Conservation (phyloP, 257 asterid genomes). For the Perilla frutescens region DNA sequence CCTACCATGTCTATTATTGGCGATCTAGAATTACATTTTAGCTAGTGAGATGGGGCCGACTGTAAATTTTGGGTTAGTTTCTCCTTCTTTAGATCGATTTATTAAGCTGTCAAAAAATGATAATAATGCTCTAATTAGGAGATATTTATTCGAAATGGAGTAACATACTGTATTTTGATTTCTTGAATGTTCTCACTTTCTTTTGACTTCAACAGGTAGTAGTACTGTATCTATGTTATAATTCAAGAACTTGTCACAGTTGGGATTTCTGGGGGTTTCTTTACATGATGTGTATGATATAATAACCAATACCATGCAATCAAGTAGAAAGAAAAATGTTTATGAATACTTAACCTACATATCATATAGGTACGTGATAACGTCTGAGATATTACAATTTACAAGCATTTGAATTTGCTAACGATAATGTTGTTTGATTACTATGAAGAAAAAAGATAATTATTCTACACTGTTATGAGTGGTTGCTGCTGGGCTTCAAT, state of each 20-base stretch:
- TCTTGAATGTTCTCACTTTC: conserved; percentile 15
- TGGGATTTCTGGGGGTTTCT: too few relatives aligned
- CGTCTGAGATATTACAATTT: neutral
- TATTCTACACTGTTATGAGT: conserved; percentile 17
- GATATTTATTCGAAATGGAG: conserved; percentile 23
- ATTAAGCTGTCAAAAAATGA: neutral
- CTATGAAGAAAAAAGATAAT: neutral
- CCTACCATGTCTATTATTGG: conserved; percentile 41
- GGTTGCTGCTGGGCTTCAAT: conserved; percentile 47
- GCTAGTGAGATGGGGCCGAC: conserved; percentile 16
- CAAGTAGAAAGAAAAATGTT: neutral
- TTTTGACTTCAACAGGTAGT: too few relatives aligned
- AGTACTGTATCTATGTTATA: too few relatives aligned
- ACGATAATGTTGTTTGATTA: neutral
- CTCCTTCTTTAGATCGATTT: neutral
- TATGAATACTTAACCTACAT: neutral
- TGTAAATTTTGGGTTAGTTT: conserved; percentile 3
- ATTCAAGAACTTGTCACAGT: too few relatives aligned
- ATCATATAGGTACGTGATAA: too few relatives aligned
- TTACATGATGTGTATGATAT: too few relatives aligned
- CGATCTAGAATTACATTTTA: conserved; percentile 21
- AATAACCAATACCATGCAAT: too few relatives aligned
- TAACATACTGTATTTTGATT: neutral
- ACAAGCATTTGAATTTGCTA: neutral
- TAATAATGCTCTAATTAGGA: conserved; percentile 7